A percentile compares a stretch with the other conserved stretches of the same genome.
phyloP scores from a whole-genome alignment of 495 filamentous ascomycete genomes.

The Chaetomidium leptoderma region DNA sequence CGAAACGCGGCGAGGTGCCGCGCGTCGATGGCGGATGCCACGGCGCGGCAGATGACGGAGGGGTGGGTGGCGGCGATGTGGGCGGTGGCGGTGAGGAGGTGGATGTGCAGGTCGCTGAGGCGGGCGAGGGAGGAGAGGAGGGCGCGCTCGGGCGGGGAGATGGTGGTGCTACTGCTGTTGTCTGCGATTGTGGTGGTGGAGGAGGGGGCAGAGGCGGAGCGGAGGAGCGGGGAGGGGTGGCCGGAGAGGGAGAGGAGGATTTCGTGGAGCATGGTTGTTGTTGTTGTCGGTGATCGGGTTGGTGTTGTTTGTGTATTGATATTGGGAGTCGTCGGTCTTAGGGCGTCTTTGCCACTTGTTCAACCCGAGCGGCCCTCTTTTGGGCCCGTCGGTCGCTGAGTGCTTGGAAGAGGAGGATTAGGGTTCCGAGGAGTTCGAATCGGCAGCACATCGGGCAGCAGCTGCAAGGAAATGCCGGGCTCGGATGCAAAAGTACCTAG shows the following conservation, averaged over 20 bases:
- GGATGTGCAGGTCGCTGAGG: slow-evolving; percentile 70
- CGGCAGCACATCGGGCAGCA: slow-evolving; percentile 40
- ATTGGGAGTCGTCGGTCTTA: background rate
- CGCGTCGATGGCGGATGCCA: slow-evolving; percentile 73
- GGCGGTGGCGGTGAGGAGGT: slow-evolving; percentile 58
- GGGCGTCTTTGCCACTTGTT: background rate
- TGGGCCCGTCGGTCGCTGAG: slow-evolving; percentile 30
- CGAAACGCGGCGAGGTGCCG: slow-evolving; percentile 75
- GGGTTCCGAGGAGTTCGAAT: slow-evolving; percentile 46
- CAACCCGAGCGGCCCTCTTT: background rate
- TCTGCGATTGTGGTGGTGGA: slow-evolving; percentile 33
- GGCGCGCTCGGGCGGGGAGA: slow-evolving; percentile 76
- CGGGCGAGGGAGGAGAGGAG: slow-evolving; percentile 71
- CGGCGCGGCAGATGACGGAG: slow-evolving; percentile 79
- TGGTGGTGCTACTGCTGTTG: slow-evolving; percentile 35
- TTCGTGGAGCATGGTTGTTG: slow-evolving; percentile 74
- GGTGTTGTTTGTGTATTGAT: background rate
- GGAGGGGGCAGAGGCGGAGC: slow-evolving; percentile 35
- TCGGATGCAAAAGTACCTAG: no score
- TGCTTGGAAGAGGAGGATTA: slow-evolving; percentile 44
- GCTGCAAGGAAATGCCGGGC: no score
- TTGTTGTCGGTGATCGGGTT: background rate
- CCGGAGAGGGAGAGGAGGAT: slow-evolving; percentile 92
- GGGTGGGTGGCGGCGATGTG: slow-evolving; percentile 63
- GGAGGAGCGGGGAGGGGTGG: slow-evolving; percentile 82